phyloP scores from a whole-genome alignment of 148 eudicot genomes.

The Vaccinium corymbosum region DNA sequence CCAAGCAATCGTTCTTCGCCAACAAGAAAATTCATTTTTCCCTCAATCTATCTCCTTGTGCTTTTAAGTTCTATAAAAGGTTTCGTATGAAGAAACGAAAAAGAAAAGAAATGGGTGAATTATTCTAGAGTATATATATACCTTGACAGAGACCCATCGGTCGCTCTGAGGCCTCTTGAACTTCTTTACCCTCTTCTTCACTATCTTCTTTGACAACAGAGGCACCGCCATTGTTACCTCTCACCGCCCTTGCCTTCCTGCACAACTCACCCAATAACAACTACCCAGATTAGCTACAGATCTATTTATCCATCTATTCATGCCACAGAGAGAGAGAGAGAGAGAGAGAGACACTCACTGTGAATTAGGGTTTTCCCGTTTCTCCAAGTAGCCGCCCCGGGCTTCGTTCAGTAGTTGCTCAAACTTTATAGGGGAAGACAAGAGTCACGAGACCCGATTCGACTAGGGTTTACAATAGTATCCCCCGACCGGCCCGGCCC shows the following conservation, averaged over 20 bases:
- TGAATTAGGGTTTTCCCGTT: not conserved
- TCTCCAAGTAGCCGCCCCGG: not conserved
- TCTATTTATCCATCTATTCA: not conserved
- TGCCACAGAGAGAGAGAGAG: not conserved
- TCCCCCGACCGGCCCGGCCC: not conserved
- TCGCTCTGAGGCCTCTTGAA: slow-evolving; percentile 68
- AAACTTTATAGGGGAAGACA: not conserved
- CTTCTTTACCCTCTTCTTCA: slow-evolving; percentile 69
- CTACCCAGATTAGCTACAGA: not conserved
- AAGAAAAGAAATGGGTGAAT: not conserved
- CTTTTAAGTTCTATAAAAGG: not conserved
- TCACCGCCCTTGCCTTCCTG: slow-evolving; percentile 11
- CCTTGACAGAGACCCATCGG: slow-evolving; percentile 58
- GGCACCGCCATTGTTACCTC: slow-evolving; percentile 59
- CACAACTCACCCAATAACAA: not conserved
- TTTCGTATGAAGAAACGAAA: no score
- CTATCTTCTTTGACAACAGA: slow-evolving; percentile 52
- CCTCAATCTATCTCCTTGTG: not conserved
- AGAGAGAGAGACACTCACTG: not conserved
- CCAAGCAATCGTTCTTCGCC: not conserved
- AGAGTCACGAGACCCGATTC: not conserved
- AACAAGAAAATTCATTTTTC: not conserved
- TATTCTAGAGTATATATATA: not conserved
- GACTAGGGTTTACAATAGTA: not conserved
- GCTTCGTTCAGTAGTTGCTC: not conserved